A percentile compares a stretch with the other conserved stretches of the same genome.
Conservation (phyloP, 2,329 filamentous ascomycete genomes). For the Cladosporium sp. region DNA sequence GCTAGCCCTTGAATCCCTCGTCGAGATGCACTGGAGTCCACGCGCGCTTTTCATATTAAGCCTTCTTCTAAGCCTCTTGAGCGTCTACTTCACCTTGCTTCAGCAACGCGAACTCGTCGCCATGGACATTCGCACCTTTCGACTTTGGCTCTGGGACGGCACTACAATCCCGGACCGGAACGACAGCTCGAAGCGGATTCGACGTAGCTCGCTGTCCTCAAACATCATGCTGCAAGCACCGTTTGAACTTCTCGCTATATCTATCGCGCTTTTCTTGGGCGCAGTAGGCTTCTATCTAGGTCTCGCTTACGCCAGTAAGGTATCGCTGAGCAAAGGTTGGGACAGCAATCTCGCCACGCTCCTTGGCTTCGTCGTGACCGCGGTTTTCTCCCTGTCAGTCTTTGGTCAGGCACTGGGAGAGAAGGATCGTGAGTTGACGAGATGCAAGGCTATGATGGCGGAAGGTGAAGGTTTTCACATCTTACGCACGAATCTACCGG, state of each 20-base stretch:
- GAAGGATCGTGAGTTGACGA: slow-evolving; percentile 11
- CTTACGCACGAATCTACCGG: background rate
- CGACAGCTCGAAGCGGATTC: background rate
- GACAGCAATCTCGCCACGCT: slow-evolving; percentile 11
- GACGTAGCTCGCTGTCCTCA: slow-evolving; percentile 12
- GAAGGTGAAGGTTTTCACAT: background rate
- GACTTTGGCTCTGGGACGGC: slow-evolving; percentile 14
- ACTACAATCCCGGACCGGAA: background rate
- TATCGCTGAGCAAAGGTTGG: slow-evolving; percentile 11
- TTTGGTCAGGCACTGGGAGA: slow-evolving; percentile 13
- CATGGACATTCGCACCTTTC: slow-evolving; percentile 7
- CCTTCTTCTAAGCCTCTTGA: slow-evolving; percentile 13
- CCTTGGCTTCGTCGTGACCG: slow-evolving; percentile 11
- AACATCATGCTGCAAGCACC: slow-evolving; percentile 12
- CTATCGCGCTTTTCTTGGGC: slow-evolving; percentile 12
- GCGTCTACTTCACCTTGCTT: slow-evolving; percentile 15
- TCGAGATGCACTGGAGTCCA: slow-evolving; percentile 13
- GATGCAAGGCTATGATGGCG: slow-evolving; percentile 2
- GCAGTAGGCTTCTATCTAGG: slow-evolving; percentile 12
- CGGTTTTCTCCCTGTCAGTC: slow-evolving; percentile 12
- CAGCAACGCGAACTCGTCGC: slow-evolving; percentile 13
- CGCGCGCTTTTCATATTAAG: slow-evolving; percentile 15
- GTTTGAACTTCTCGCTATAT: slow-evolving; percentile 13
- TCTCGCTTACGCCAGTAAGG: slow-evolving; percentile 10
- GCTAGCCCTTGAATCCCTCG: slow-evolving; percentile 5